Evolutionary conservation across 2,329 filamentous ascomycete species (phyloP), one percentile per base, ranked within the genome.

Genomic region (Dactylellina sp.): DNA sequence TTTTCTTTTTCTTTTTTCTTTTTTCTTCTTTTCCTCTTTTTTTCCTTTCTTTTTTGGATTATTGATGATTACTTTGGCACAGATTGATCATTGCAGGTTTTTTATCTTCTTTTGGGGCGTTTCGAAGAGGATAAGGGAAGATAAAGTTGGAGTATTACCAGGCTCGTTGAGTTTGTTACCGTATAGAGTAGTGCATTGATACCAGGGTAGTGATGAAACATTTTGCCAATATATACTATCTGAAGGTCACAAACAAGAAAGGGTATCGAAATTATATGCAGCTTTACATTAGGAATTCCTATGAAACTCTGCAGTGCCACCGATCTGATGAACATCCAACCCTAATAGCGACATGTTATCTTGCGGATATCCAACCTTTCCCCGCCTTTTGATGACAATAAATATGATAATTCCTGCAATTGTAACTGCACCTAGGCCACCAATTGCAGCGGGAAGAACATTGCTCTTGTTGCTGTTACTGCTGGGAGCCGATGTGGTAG

Each of bases 271-370:
- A n/a, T n/a, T n/a, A 56, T 2, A 56, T 56, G 2, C 53, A 32
- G 18, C 35, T 35, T 4, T 24, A 22, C n/a, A n/a, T 35, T 9
- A 32, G 28, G 4, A 32, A 32, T 32, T 32, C 28, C 18, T 40
- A 6, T 12, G 6, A 7, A 14, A 7, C 14, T 59, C 55, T 7
- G 20, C 39, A n/a, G 46, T 59, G n/a, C 55, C 55, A 47, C 55
- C 55, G 22, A 59, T 47, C 55, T 59, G 16, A 14, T 57, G 53
- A 6, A 37, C 53, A 14, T 57, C 32, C 1, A 42, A 24, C 7
- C 53, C 53, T 22, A 24, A 16, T 1, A 7, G 32, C 18, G 53
- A 42, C 16, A 57, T 47, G n/a, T 40, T 35, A 37, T 18, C 28
- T 16, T 37, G 55, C n/a, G n/a, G n/a, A n/a, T n/a, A n/a, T 18